These are phyloP conservation scores for Aspergillus ruber DNA, from an alignment of 2,329 filamentous ascomycete species.

Conservation along the genomic window DNA sequence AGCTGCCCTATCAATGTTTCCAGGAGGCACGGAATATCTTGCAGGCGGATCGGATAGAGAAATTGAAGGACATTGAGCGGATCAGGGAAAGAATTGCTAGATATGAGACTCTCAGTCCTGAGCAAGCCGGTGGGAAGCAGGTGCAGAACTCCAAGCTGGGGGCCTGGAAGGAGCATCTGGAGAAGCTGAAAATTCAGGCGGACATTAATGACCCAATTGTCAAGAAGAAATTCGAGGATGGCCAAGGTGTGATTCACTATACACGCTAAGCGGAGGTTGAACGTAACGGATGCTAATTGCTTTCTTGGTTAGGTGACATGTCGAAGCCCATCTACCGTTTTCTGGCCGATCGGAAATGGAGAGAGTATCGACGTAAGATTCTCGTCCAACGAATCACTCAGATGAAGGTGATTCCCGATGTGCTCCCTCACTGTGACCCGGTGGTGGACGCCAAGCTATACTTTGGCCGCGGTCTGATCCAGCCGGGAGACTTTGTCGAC, in stretches of 20 bases:
- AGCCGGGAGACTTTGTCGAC: slow-evolving; percentile 72
- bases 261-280: not conserved
- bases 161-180: slow-evolving; percentile 65
- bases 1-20: slow-evolving; percentile 94
- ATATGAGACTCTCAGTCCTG: slow-evolving; percentile 54
- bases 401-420: slow-evolving; percentile 80
- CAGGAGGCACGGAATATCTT: slow-evolving; percentile 88
- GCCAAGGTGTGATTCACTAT: slow-evolving; percentile 54
- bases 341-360: slow-evolving; percentile 84
- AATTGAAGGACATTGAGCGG: slow-evolving; percentile 64
- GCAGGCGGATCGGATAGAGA: slow-evolving; percentile 70
- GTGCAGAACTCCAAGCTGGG: slow-evolving; percentile 61
- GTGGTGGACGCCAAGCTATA: slow-evolving; percentile 72
- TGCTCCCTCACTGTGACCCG: slow-evolving; percentile 74
- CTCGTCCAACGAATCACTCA: slow-evolving; percentile 80
- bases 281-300: not conserved
- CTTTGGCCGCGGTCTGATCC: slow-evolving; percentile 64
- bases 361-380: slow-evolving; percentile 69
- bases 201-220: slow-evolving; percentile 94
- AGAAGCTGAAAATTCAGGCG: slow-evolving; percentile 76
- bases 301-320: slow-evolving; percentile 66
- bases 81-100: slow-evolving; percentile 63
- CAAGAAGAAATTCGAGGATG: slow-evolving; percentile 91
- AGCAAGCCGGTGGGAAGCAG: slow-evolving; percentile 55
- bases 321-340: slow-evolving; percentile 91